A percentile compares a stretch with the other conserved stretches of the same genome.
Evolutionary conservation across 306 rosid species (phyloP).

Genomic region (Cucurbita moschata): DNA sequence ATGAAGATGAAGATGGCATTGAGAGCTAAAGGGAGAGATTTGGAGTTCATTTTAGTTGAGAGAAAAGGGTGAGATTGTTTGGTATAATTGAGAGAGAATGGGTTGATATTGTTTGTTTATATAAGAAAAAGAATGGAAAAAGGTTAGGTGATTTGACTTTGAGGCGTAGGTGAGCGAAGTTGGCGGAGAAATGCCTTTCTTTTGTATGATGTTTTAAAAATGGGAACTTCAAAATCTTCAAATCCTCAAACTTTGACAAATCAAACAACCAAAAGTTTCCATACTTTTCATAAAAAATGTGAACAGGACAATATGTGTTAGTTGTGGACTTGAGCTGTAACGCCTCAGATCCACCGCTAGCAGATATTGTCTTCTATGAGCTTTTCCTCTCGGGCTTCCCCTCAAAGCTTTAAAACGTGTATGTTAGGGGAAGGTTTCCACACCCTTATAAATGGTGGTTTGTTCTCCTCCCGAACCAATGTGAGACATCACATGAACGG

Average conservation of each 20-base stretch:
- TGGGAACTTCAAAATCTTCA: slow-evolving; percentile 11
- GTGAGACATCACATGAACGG: too few relatives aligned
- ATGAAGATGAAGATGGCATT: slow-evolving; percentile 20
- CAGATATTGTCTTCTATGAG: too few relatives aligned
- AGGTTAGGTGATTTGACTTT: slow-evolving; percentile 18
- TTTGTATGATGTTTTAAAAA: slow-evolving; percentile 3
- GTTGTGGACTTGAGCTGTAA: too few relatives aligned
- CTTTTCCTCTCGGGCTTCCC: too few relatives aligned
- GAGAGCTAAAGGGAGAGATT: slow-evolving; percentile 12
- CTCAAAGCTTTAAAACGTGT: too few relatives aligned
- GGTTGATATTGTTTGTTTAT: slow-evolving; percentile 1
- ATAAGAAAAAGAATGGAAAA: not conserved
- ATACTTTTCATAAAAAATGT: not conserved
- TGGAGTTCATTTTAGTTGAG: slow-evolving; percentile 12
- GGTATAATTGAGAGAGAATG: not conserved
- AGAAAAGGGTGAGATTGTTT: not conserved
- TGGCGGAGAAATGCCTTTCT: not conserved
- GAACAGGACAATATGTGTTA: too few relatives aligned
- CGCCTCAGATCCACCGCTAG: too few relatives aligned
- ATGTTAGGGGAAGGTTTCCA: too few relatives aligned
- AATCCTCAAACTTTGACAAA: slow-evolving; percentile 13
- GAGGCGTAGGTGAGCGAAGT: slow-evolving; percentile 6
- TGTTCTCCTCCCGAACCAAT: too few relatives aligned
- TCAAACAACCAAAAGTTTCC: not conserved
- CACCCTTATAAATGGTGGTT: too few relatives aligned